Base-by-base conservation (phyloP, 257 asterid genomes). In the Perilla frutescens region DNA sequence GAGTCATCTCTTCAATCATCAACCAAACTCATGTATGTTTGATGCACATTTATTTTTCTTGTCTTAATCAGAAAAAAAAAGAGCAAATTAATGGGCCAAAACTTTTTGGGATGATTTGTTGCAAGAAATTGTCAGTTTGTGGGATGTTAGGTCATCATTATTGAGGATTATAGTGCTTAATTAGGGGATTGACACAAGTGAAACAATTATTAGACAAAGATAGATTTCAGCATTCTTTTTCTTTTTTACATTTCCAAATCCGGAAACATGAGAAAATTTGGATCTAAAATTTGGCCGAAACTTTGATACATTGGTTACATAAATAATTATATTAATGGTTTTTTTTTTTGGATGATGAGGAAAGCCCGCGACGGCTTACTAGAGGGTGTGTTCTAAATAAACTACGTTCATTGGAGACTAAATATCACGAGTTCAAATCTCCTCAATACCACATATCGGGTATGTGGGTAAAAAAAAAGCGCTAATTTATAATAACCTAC, bases 1-100 rank as follows among this genome's bases (percentile, higher is more conserved):
- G 73, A 82, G 84, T 81, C 90, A 74, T 77, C 81, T 11, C 59
- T 71, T 71, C 70, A 80, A 85, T 84, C 80, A 85, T 84, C 78
- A 60, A 73, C 36, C 5, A 10, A 41, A 64, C 68, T 41, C 3
- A 49, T 47, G 29, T 60, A 49, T 75, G 26, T 62, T 53, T 11
- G 41, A 56, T 67, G 65, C 59, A 44, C 64, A 64, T 57, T 49
- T 4, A 34, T 54, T 59, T 68, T 62, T 47, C 54, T 56, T 76
- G 83, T 84, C 85, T 72, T 66, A 66, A 75, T 84, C 87, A 68
- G 26, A 20, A 20, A 20, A 20, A 20, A 20, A 20, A 20, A 20
- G 26, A 20, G 26, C 26, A 20, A 13, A 39, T 41, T 62, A 49
- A 39, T 6, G 15, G 6, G 14, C 48, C 15, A 68, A 49, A 41